Evolutionary conservation across 2,329 filamentous ascomycete genomes (phyloP).

Genomic region (Sphaerostilbella broomeana): DNA sequence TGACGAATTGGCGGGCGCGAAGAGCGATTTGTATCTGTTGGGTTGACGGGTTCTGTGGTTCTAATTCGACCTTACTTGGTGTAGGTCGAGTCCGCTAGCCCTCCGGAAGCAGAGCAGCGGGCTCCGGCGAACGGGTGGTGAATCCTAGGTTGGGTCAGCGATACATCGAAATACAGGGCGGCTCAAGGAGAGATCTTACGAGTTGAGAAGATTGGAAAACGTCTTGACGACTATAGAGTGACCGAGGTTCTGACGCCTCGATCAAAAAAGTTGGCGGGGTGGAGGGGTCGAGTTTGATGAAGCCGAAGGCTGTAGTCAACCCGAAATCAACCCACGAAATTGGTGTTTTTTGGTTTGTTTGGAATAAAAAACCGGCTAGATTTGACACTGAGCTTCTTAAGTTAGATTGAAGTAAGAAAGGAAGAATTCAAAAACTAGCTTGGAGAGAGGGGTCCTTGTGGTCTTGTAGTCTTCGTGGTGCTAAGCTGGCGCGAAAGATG

Average conservation of each 20-base stretch:
- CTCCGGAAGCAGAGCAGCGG: constrained; percentile 86
- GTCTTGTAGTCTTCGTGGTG: constrained; percentile 2
- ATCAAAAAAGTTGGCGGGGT: constrained; percentile 31
- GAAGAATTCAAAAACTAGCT: background rate
- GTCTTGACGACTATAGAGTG: constrained; percentile 69
- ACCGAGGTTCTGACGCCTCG: constrained; percentile 49
- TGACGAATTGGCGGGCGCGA: constrained; percentile 31
- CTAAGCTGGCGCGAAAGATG: constrained; percentile 3
- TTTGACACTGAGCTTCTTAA: constrained; percentile 1
- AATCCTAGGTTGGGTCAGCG: constrained; percentile 49
- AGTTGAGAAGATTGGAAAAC: constrained; percentile 98
- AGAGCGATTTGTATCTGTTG: constrained; percentile 15
- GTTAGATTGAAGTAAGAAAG: constrained; percentile 1
- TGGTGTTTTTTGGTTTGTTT: constrained; percentile 2
- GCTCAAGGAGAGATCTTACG: constrained; percentile 56
- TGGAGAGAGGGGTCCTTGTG: constrained; percentile 1
- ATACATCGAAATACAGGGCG: constrained; percentile 7
- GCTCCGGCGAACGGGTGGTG: constrained; percentile 95
- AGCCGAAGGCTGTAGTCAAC: background rate
- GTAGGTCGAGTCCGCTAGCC: constrained; percentile 64
- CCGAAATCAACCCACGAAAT: background rate
- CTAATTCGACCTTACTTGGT: constrained; percentile 43
- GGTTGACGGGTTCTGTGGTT: constrained; percentile 24
- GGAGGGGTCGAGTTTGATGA: constrained; percentile 3
- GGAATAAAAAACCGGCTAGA: background rate